phyloP scores from a whole-genome alignment of 2,329 filamentous ascomycete genomes.

The Fusarium pseudoanthophilum region DNA sequence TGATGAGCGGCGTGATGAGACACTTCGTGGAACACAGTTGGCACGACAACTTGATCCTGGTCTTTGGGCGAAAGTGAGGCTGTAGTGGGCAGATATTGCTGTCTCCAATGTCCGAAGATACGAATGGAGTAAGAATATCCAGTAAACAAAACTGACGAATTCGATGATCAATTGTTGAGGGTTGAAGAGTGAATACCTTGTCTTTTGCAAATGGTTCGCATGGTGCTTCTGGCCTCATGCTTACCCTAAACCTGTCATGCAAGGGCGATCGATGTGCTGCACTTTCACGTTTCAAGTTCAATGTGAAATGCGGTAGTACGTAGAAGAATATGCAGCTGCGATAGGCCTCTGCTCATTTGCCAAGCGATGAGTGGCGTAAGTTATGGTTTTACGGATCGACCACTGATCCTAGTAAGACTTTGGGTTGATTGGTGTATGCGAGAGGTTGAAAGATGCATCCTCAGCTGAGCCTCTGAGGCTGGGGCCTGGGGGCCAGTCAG shows the following conservation, averaged over 20 bases:
- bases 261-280: not conserved
- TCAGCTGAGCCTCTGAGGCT: too few relatives aligned
- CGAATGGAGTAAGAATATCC: not conserved
- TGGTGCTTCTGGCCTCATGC: not conserved
- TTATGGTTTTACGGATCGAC: too few relatives aligned
- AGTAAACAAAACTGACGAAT: too few relatives aligned
- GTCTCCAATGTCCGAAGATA: not conserved
- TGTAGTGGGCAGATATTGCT: not conserved
- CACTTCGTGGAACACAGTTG: conserved; percentile 2
- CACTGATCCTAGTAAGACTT: too few relatives aligned
- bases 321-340: too few relatives aligned
- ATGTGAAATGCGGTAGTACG: not conserved
- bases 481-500: not conserved
- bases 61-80: not conserved
- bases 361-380: too few relatives aligned
- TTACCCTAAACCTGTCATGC: not conserved
- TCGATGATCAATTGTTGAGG: not conserved
- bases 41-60: not conserved
- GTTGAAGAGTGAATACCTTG: not conserved
- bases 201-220: not conserved
- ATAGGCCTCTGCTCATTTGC: too few relatives aligned
- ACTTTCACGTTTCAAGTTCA: not conserved
- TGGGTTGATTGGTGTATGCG: too few relatives aligned
- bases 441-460: too few relatives aligned
- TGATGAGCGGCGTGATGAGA: not conserved